Base-by-base conservation (phyloP, 192 early-diverging fungal species). In the Coemansia sp. region DNA sequence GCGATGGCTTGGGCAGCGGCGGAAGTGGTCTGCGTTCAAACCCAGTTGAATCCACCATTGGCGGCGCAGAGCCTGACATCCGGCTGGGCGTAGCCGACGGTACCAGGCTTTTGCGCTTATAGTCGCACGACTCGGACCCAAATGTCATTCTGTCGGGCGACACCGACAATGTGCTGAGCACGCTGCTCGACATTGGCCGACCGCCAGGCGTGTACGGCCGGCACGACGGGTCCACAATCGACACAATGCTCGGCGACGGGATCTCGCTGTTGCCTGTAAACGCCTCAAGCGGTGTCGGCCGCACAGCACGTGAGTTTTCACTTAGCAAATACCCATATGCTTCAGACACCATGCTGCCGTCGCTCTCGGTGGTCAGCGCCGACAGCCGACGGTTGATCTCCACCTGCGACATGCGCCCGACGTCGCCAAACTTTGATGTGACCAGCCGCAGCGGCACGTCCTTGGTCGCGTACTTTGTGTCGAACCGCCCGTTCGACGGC, bases 371-470 rank as follows among this genome's bases (percentile, higher is more conserved):
- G 9, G 76, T 68, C 23, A 79, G 61, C 14, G 76, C 68, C 9
- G 76, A 79, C 21, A 79, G 44, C 15, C 76, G 60, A 42, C 66
- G 69, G 68, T 79, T 79, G 53, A 79, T 79, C 14, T 79, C 76
- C 15, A 59, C 76, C 64, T 79, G 76, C 56, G 76, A 79, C 61
- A 61, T 63, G 10, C 70, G 71, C 3, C 76, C 76, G 7, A 79
- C 71, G 46, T 79, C 71, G 48, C 76, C 76, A 62, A 79, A 79
- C 63, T 79, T 79, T 40, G 71, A 74, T 7, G 76, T 79, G 23
- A 79, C 76, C 42, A 79, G 54, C 1, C 76, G 76, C 55, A 79
- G 47, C 6, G 76, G 76, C 3, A 79, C 64, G 12, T 79, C 76
- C 65, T 79, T 79, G 18, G 71, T 79, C 9, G 71, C 65, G 23